These are phyloP conservation scores for Eucalyptus polyanthemos DNA, from an alignment of 345 rosid species.

Conservation along the genomic window DNA sequence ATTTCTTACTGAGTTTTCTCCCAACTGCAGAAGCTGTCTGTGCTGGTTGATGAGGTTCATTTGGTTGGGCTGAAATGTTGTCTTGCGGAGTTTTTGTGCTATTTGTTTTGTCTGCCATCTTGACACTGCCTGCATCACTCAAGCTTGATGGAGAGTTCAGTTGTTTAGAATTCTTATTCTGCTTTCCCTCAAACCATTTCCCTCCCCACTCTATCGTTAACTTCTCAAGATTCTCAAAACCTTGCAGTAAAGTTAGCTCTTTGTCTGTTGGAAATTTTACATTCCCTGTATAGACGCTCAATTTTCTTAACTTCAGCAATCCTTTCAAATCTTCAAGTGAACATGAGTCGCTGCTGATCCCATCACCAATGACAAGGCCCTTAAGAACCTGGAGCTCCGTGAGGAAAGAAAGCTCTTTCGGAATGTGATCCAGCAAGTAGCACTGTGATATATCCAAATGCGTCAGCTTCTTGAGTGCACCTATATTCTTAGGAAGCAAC, in stretches of 20 bases:
- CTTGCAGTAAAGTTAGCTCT: not conserved
- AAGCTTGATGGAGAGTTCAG: not conserved
- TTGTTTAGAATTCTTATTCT: not conserved
- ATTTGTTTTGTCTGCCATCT: not conserved
- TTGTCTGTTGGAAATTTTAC: not conserved
- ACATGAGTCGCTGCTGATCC: not conserved
- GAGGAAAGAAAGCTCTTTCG: slow-evolving; percentile 23
- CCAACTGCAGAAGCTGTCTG: not conserved
- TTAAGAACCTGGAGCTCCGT: slow-evolving; percentile 35
- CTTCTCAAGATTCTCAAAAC: not conserved
- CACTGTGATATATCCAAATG: slow-evolving; percentile 37
- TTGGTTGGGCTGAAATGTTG: not conserved
- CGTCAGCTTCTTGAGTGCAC: slow-evolving; percentile 19
- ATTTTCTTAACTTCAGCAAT: not conserved
- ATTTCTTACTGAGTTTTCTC: not conserved
- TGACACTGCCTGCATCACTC: not conserved
- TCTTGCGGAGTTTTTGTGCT: not conserved
- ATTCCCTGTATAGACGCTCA: slow-evolving; percentile 3
- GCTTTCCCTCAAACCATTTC: not conserved
- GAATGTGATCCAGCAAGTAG: slow-evolving; percentile 34
- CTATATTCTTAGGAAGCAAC: slow-evolving; percentile 30
- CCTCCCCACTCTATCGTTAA: slow-evolving; percentile 9
- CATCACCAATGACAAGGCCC: slow-evolving; percentile 34
- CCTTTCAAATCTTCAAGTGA: fast-evolving
- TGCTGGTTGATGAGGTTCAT: not conserved